phyloP scores from a whole-genome alignment of 805 yeast species.

The Lachancea cidri region DNA sequence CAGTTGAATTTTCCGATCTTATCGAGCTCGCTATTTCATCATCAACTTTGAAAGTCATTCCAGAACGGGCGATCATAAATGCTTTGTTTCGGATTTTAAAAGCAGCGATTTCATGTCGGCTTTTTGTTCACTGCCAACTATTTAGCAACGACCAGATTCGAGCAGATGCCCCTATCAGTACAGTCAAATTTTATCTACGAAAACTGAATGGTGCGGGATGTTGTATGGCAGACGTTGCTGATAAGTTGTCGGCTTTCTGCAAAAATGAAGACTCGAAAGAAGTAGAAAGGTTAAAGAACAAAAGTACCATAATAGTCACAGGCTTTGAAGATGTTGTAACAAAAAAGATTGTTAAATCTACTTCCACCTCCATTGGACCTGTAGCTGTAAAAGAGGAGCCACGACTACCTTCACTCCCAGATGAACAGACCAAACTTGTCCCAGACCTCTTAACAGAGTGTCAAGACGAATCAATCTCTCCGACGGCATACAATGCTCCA shows the following conservation, averaged over 20 bases:
- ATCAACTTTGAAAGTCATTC: slow-evolving; percentile 17
- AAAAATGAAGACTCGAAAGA: slow-evolving; percentile 6
- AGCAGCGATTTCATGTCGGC: slow-evolving; percentile 13
- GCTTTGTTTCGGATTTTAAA: slow-evolving; percentile 14
- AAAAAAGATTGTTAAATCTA: neutral
- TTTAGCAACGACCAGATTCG: slow-evolving; percentile 16
- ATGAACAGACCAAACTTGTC: too few species aligned
- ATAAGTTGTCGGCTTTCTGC: slow-evolving; percentile 13
- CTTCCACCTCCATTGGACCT: neutral
- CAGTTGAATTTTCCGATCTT: slow-evolving; percentile 17
- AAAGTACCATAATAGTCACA: slow-evolving; percentile 4
- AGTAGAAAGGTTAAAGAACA: slow-evolving; percentile 1
- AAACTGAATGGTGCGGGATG: slow-evolving; percentile 43
- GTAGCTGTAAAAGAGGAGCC: neutral
- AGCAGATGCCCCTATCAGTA: slow-evolving; percentile 20
- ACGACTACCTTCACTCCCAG: too few species aligned
- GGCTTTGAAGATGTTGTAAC: slow-evolving; percentile 3
- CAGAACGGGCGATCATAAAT: slow-evolving; percentile 15
- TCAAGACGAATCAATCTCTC: too few species aligned
- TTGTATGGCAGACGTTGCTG: slow-evolving; percentile 10
- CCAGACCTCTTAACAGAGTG: too few species aligned
- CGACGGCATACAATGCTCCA: too few species aligned
- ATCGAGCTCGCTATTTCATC: slow-evolving; percentile 16
- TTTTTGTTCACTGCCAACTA: slow-evolving; percentile 7
- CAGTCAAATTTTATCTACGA: slow-evolving; percentile 40